Base-by-base conservation (phyloP, 805 yeast species). In the Wickerhamiella hasegawae region DNA sequence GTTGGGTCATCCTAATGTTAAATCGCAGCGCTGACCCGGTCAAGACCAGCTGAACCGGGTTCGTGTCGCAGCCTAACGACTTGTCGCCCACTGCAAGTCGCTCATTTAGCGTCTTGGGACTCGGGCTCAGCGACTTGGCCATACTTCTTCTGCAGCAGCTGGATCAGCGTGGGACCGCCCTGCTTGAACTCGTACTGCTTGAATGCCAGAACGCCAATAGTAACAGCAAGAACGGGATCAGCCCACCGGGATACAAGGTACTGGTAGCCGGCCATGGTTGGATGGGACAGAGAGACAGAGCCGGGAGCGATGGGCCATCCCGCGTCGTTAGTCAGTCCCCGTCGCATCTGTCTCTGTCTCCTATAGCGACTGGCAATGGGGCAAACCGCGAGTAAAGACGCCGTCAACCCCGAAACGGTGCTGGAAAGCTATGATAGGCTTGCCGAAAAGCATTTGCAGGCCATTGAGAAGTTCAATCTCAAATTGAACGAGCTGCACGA, bases 141-240 rank as follows among this genome's bases (percentile, higher is more conserved):
- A 10, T 30, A 25, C 24, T 33, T 36, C 20, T 35, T 39, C 19
- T 33, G 35, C n/a, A 41, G 28, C 12, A 47, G 40, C 38, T 47
- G 34, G 18, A 33, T 28, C 21, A 47, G 40, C 2, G 47, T 45
- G 15, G 51, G 49, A 11, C 48, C 49, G 12, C 35, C 28, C 33
- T 46, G 45, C 41, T 46, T 45, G 17, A 34, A 10, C 36, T 48
- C 49, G 36, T 46, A 46, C 29, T 43, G 41, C 34, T 40, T 42
- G 37, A 43, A 48, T 10, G 51, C 42, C 1, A 40, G 38, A 2
- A 42, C 22, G 8, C 52, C 52, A 4, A 45, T 32, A 4, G 33
- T 39, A 4, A 40, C 41, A 5, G 52, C 52, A 18, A 38, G 31
- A 17, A 48, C 9, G 2, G 51, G 52, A 25, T 48, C 52, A 4